Base-by-base conservation (phyloP, 2,329 filamentous ascomycete genomes). In the Graphium sp. region DNA sequence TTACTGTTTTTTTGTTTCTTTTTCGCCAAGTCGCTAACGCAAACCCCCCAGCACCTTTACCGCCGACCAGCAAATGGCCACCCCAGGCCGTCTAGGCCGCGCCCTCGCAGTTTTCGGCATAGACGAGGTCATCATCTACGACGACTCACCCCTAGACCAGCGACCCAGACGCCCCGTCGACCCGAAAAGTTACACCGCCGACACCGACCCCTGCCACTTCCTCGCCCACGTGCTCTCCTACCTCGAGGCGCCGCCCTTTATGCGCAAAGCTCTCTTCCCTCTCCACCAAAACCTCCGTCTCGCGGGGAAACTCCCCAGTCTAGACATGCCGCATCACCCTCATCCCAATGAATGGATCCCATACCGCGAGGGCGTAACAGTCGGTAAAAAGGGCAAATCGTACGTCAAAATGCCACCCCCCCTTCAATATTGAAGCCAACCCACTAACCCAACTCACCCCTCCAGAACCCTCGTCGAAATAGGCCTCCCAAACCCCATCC, bases 281-380 rank as follows among this genome's bases (percentile, higher is more conserved):
- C 57, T 84, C 36, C 82, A 91, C 44, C 73, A 78, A 7, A 85
- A 91, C 44, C 59, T 91, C 23, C 61, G 69, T 22, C 69, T 70
- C 9, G 80, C 79, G 22, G 81, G 80, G 6, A 61, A 74, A 22
- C 55, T 91, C 17, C 79, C 79, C 1, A 80, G 69, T 42, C 56
- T 91, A 32, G 83, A 91, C 46, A 82, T 89, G 64, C 83, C 83
- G 11, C 80, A 87, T 47, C 83, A 92, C 49, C 61, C 84, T 7
- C 66, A 78, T 36, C 63, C 66, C 10, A 68, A 76, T 30, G 81
- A 91, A 43, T 84, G 76, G 72, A 72, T 82, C 37, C 66, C 67
- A 11, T 92, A 81, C 45, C 70, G 81, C 14, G 83, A 91, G 45
- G 83, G 81, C 5, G 69, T 87, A 16, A 73, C 76, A 1, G 42